Conservation (phyloP, 2,329 filamentous ascomycete genomes). For the Chaetomium olivaceum region DNA sequence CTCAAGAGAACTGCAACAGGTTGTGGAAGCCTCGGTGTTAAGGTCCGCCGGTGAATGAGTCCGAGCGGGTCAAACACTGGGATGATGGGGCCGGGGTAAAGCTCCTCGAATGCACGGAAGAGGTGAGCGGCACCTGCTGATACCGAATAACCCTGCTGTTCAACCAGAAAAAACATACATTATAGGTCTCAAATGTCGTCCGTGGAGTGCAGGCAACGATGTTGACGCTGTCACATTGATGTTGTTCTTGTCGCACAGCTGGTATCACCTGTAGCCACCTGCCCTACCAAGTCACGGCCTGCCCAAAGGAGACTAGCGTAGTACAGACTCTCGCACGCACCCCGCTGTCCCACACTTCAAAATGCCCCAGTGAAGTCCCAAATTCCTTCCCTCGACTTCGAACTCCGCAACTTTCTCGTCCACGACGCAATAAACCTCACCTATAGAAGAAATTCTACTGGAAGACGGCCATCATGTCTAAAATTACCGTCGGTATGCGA, state of each 20-base stretch:
- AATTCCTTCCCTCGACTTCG: conserved; percentile 23
- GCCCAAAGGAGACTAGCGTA: conserved; percentile 15
- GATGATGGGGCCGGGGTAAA: no score
- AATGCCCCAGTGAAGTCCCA: conserved; percentile 18
- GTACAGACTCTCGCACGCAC: neutral
- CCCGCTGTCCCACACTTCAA: conserved; percentile 26
- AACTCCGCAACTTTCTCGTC: conserved; percentile 28
- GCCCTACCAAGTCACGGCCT: neutral
- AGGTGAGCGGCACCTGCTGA: no score
- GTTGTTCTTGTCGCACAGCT: neutral
- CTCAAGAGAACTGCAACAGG: no score
- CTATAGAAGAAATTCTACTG: conserved; percentile 77
- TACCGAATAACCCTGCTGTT: no score
- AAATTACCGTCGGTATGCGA: conserved; percentile 72
- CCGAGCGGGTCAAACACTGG: no score
- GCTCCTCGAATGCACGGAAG: no score
- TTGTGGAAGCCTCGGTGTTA: no score
- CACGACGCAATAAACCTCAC: conserved; percentile 59
- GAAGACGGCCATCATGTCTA: conserved; percentile 88
- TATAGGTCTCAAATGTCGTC: neutral
- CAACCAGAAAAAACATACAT: no score
- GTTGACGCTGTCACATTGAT: neutral
- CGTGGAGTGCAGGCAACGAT: neutral
- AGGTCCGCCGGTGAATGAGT: no score
- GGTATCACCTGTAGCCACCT: neutral